Base-by-base conservation (phyloP, 2,329 filamentous ascomycete species). In the Arthroderma sp. region DNA sequence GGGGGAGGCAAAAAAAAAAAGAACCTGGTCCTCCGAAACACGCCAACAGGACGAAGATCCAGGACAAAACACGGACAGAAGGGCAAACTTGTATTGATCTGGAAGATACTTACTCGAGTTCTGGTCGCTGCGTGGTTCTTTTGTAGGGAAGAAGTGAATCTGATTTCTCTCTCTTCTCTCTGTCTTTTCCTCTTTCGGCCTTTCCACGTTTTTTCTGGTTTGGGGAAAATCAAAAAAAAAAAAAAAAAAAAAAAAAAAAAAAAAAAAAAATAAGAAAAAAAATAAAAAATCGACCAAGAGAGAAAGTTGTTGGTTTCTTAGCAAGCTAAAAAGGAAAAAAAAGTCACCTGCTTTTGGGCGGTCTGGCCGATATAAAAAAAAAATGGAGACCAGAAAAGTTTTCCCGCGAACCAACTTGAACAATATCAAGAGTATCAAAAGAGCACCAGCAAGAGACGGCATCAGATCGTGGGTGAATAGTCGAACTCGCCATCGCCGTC, bases 1-100 rank as follows among this genome's bases (percentile, higher is more conserved):
- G 47, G 44, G 47, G 47, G 47, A 33, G 47, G 47, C 47, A 51
- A 51, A 51, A 51, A 51, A 39, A 39, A 44, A 58, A 58, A 19
- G 25, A 41, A 53, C 19, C 54, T 31, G n/a, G 54, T 51, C 33
- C 25, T n/a, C 17, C 9, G 11, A 43, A 25, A 51, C 47, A 51
- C 47, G 25, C 23, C 21, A 33, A 38, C 9, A 3, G 35, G 35
- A n/a, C 35, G 15, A 2, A n/a, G n/a, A n/a, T n/a, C n/a, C n/a
- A n/a, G n/a, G n/a, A n/a, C n/a, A 49, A 39, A 25, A 51, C 25
- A 25, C 21, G 13, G 44, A 51, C 28, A 31, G 25, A 51, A n/a
- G 47, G 25, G 23, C 15, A 17, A 17, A 31, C 23, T 11, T 25
- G 19, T 43, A 43, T 19, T 43, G 19, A 43, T 19, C 39, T 43